phyloP scores from a whole-genome alignment of 2,329 filamentous ascomycete genomes.

The Didymella exigua region DNA sequence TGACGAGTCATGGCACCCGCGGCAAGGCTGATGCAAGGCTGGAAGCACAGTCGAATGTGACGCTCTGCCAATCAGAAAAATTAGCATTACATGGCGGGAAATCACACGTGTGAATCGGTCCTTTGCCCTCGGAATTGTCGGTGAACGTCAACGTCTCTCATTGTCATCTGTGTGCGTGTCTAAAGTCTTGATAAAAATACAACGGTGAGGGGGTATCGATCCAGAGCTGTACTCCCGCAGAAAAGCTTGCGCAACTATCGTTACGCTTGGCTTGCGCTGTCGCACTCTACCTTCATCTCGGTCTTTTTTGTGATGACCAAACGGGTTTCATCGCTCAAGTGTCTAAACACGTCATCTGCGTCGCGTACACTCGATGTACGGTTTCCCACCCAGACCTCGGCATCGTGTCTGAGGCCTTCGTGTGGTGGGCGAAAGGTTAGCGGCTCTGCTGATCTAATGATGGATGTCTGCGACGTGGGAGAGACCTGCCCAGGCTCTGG shows the following conservation, averaged over 20 bases:
- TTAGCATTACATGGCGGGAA: background rate
- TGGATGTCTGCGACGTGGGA: constrained; percentile 17
- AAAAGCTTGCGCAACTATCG: background rate
- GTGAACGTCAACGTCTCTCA: constrained; percentile 5
- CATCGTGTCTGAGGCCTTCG: constrained; percentile 25
- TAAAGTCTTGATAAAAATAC: background rate
- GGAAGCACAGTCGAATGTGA: constrained; percentile 2
- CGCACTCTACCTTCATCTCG: constrained; percentile 39
- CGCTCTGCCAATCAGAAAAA: background rate
- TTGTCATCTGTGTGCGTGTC: constrained; percentile 4
- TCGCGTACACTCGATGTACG: constrained; percentile 19
- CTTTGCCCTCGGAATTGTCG: background rate
- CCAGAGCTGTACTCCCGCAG: background rate
- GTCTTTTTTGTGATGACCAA: constrained; percentile 41
- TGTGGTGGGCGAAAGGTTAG: constrained; percentile 32
- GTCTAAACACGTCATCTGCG: constrained; percentile 23
- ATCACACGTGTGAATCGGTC: constrained; percentile 10
- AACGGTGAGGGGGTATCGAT: constrained; percentile 15
- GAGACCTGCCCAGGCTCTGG: constrained; percentile 12
- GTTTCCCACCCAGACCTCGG: constrained; percentile 32
- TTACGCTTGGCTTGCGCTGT: constrained; percentile 23
- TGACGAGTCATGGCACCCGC: constrained; percentile 4
- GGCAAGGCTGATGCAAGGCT: constrained; percentile 1
- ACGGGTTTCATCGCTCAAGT: constrained; percentile 21
- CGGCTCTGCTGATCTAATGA: constrained; percentile 24